Base-by-base conservation (phyloP, 192 early-diverging fungal genomes). In the Backusella westeae region DNA sequence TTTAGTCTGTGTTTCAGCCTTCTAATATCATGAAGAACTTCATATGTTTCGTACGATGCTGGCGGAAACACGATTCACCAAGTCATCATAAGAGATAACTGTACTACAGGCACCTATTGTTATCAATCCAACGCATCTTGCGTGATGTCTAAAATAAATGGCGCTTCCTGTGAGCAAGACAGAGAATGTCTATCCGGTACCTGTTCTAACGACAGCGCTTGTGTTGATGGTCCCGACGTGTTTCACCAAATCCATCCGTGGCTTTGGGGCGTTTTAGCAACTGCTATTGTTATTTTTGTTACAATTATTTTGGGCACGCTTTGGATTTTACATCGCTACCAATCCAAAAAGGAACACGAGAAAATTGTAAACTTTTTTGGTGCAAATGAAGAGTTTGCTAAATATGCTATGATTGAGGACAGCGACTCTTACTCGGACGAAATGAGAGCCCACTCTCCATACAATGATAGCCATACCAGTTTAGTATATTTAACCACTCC, bases 291-390 rank as follows among this genome's bases (percentile, higher is more conserved):
- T 1, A 6, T 83, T 12, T 83, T 83, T 72, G 76, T 83, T 21
- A 26, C 71, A 21, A 4, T 79, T 6, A 41, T 75, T n/a, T 56
- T 83, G 19, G 29, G 49, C 6, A 19, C 32, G 1, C 73, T 83
- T 7, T 83, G 78, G 78, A 32, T 80, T 21, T 67, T 83, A 34
- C 82, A 83, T 49, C 78, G 82, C 3, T 83, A 76, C 41, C 82
- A 83, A 42, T 79, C 82, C 8, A 69, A 65, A 21, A 78, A 79
- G 44, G 82, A 83, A 34, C 82, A 79, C 49, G 73, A 74, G 52
- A 83, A 83, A 49, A 77, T 80, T 4, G 21, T 42, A 1, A 53
- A 56, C 6, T 83, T 83, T 56, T 83, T 79, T 72, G 82, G 72
- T 4, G 53, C 75, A 4, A 73, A 79, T n/a, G 75, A 83, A 21